Percentiles rank a stretch among this genome's conserved stretches.
Conservation (phyloP, 2,329 filamentous ascomycete species). For the Aspergillus sp. region DNA sequence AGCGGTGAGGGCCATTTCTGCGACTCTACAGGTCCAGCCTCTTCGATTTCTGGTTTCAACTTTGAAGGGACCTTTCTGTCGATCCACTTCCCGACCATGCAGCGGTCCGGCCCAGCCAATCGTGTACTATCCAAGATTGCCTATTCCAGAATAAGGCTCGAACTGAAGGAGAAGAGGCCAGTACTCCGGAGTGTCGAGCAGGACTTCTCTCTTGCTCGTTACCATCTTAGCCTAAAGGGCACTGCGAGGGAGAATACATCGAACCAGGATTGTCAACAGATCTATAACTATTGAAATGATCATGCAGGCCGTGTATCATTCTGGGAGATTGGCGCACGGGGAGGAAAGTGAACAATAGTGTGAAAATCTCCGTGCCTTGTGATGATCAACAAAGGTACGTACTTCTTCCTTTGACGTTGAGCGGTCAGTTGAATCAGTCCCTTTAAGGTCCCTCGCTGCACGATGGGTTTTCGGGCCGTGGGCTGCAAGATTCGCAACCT, state of each 20-base stretch:
- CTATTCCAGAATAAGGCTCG: too few species aligned
- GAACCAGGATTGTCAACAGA: conserved; percentile 1
- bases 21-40: conserved; percentile 24
- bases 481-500: conserved; percentile 1
- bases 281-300: conserved; percentile 16
- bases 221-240: not conserved
- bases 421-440: conserved; percentile 26
- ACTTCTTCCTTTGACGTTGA: conserved; percentile 2
- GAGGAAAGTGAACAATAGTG: conserved; percentile 20
- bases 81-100: conserved; percentile 43
- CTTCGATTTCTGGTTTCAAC: conserved; percentile 13
- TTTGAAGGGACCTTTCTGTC: conserved; percentile 18
- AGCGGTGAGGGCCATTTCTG: conserved; percentile 18
- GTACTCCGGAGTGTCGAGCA: not conserved
- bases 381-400: conserved; percentile 10
- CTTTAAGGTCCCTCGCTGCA: not conserved
- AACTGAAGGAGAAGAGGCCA: not conserved
- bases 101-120: conserved; percentile 44
- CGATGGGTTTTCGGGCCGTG: not conserved
- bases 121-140: conserved; percentile 4
- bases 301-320: conserved; percentile 16
- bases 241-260: conserved; percentile 2
- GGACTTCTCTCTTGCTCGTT: not conserved
- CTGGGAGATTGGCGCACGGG: conserved; percentile 24
- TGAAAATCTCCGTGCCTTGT: conserved; percentile 22